Evolutionary conservation across 306 rosid genomes (phyloP).

Genomic region (Cicer arietinum): DNA sequence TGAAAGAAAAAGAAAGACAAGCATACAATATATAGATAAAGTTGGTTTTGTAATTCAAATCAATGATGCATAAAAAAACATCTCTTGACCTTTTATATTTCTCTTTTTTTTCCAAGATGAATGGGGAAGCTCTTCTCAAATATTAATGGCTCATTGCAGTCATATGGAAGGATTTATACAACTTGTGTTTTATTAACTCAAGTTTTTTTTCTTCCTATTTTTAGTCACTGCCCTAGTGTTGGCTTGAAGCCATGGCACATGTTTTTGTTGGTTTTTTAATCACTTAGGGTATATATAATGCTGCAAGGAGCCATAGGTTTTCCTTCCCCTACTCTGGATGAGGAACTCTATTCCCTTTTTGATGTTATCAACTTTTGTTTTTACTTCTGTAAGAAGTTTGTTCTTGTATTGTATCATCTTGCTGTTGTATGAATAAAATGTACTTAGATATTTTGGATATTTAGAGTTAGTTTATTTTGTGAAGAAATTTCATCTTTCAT

Average conservation of each 20-base stretch:
- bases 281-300: slow-evolving; percentile 52
- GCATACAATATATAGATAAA: slow-evolving; percentile 38
- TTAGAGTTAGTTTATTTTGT: too few relatives aligned
- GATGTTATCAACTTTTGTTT: slow-evolving; percentile 43
- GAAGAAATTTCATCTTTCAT: too few relatives aligned
- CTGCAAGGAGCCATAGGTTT: slow-evolving; percentile 51
- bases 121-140: slow-evolving; percentile 51
- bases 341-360: slow-evolving; percentile 21
- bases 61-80: slow-evolving; percentile 3
- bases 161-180: slow-evolving; percentile 58
- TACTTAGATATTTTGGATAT: background rate
- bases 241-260: slow-evolving; percentile 44
- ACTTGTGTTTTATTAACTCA: slow-evolving; percentile 51
- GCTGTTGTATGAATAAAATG: slow-evolving; percentile 29
- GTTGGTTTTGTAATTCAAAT: slow-evolving; percentile 12
- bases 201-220: slow-evolving; percentile 63
- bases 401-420: slow-evolving; percentile 37
- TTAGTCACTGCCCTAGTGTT: slow-evolving; percentile 56
- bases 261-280: slow-evolving; percentile 56
- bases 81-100: background rate
- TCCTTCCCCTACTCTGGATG: slow-evolving; percentile 50
- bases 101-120: slow-evolving; percentile 44
- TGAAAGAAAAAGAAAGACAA: slow-evolving; percentile 49
- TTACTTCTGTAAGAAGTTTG: slow-evolving; percentile 54
- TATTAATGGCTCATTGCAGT: slow-evolving; percentile 49